Conservation (phyloP, 2,329 filamentous ascomycete genomes). For the Hymenoscyphus fructigenus region DNA sequence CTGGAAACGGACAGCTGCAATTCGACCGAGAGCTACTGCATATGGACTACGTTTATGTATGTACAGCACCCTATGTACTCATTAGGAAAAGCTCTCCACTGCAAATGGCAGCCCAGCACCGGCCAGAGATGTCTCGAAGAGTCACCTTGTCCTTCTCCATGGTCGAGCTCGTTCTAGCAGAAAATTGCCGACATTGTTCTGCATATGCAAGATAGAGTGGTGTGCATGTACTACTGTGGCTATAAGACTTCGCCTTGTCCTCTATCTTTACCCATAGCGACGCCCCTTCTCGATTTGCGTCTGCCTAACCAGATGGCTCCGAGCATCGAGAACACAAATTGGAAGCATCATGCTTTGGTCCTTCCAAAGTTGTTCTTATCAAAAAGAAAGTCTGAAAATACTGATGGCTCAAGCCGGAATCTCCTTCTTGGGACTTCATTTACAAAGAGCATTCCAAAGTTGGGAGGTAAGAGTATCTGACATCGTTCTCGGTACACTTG, state of each 20-base stretch:
- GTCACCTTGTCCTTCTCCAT: background rate
- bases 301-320: background rate
- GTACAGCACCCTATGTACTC: background rate
- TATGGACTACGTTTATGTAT: background rate
- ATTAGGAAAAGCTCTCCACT: background rate
- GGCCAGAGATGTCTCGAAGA: background rate
- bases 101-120: background rate
- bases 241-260: background rate
- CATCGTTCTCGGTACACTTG: too few relatives aligned
- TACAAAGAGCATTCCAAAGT: too few relatives aligned
- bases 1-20: background rate
- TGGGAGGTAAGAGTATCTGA: too few relatives aligned
- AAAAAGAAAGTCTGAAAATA: too few relatives aligned
- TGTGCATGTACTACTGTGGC: background rate
- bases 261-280: background rate
- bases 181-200: background rate
- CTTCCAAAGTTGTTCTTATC: too few relatives aligned
- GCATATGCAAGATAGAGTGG: background rate
- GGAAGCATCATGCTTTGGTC: background rate
- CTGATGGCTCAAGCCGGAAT: too few relatives aligned
- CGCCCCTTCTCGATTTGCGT: background rate
- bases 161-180: background rate
- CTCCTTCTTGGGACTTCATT: too few relatives aligned
- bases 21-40: background rate
- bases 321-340: background rate